Evolutionary conservation across 2,329 filamentous ascomycete genomes (phyloP).

Genomic region (Curvularia verruculosa): DNA sequence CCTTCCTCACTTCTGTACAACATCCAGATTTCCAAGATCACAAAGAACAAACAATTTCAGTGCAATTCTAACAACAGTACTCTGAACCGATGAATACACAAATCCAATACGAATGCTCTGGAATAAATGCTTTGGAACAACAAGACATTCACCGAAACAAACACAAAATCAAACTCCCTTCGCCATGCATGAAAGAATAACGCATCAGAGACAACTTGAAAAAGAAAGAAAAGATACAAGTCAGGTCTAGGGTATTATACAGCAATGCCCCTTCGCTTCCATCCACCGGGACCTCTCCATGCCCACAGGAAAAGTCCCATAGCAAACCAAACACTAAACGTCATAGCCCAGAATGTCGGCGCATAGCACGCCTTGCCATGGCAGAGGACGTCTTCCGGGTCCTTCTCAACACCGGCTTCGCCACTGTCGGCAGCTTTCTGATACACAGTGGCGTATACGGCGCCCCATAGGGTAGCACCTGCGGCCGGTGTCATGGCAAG

Average conservation of each 20-base stretch:
- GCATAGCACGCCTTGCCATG: conserved; percentile 84
- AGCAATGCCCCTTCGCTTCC: conserved; percentile 77
- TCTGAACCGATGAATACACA: not conserved
- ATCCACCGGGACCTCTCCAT: conserved; percentile 79
- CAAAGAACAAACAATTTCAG: not conserved
- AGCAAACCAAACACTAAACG: conserved; percentile 79
- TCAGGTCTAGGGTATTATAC: conserved; percentile 49
- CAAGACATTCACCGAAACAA: no score
- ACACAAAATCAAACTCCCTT: conserved; percentile 9
- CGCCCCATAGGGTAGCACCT: conserved; percentile 87
- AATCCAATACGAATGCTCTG: not conserved
- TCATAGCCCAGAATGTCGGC: conserved; percentile 84
- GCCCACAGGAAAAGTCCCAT: conserved; percentile 73
- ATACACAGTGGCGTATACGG: conserved; percentile 85
- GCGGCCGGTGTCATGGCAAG: conserved; percentile 88
- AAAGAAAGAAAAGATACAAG: not conserved
- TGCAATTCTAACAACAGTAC: not conserved
- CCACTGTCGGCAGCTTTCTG: conserved; percentile 65
- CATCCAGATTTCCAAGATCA: not conserved
- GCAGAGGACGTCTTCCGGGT: conserved; percentile 66
- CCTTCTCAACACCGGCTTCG: conserved; percentile 39
- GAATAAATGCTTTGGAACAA: no score
- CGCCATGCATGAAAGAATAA: conserved; percentile 9
- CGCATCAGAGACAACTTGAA: not conserved
- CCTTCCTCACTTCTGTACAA: not conserved